phyloP scores from a whole-genome alignment of 306 rosid genomes.

The Abrus pulchellus region DNA sequence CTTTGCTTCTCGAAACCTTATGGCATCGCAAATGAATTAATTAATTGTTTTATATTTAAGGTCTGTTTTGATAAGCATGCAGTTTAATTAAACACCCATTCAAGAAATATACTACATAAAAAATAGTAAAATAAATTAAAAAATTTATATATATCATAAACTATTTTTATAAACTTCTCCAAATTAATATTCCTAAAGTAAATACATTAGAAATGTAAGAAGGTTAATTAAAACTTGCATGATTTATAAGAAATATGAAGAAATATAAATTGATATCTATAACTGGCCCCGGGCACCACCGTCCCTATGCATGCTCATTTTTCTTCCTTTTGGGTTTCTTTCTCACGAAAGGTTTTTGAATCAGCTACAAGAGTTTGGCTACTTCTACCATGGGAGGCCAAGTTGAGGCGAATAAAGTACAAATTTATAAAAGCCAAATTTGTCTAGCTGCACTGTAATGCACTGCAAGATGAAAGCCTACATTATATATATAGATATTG shows the following conservation, averaged over 20 bases:
- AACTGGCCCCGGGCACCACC: slow-evolving; percentile 23
- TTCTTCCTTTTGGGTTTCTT: slow-evolving; percentile 14
- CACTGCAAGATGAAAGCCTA: slow-evolving; percentile 44
- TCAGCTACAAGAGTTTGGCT: background rate
- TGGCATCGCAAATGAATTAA: background rate
- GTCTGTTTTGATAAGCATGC: no score
- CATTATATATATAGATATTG: slow-evolving; percentile 22
- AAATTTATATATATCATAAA: no score
- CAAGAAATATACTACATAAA: no score
- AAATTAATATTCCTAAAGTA: no score
- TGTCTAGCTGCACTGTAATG: slow-evolving; percentile 47
- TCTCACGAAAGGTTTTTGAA: slow-evolving; percentile 28
- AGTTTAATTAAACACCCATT: no score
- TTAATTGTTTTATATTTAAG: no score
- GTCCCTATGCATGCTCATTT: background rate
- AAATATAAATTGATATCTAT: background rate
- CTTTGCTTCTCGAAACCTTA: background rate
- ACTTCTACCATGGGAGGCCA: slow-evolving; percentile 30
- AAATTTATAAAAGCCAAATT: slow-evolving; percentile 9
- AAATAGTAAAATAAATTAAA: no score
- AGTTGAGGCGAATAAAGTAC: slow-evolving; percentile 35
- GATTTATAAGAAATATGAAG: background rate
- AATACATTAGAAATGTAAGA: background rate
- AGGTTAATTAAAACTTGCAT: background rate
- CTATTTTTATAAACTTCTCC: no score